A percentile compares a stretch with the other conserved stretches of the same genome.
These are phyloP conservation scores for Cymbopogon citratus DNA, from an alignment of 176 grass and related monocot species.

Conservation along the genomic window DNA sequence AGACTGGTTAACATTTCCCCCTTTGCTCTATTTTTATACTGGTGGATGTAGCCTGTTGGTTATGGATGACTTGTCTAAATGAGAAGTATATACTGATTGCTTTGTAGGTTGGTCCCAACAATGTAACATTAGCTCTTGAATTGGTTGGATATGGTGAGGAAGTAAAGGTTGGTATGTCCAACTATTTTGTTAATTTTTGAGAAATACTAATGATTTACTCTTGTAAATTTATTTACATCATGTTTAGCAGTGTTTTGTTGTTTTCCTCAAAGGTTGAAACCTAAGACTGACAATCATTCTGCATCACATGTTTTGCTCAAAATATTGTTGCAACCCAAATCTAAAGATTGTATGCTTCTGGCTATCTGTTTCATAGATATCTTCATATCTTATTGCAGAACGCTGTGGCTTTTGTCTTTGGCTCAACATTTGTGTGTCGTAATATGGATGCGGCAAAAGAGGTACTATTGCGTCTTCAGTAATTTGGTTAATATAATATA, in stretches of 20 bases:
- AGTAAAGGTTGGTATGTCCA: conserved; percentile 60
- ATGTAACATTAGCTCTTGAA: conserved; percentile 73
- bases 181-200: not conserved
- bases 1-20: conserved; percentile 56
- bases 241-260: not conserved
- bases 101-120: conserved; percentile 71
- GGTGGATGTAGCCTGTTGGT: conserved; percentile 19
- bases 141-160: conserved; percentile 85
- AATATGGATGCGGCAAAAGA: conserved; percentile 82
- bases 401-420: conserved; percentile 80
- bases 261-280: not conserved
- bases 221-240: not conserved
- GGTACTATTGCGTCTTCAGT: conserved; percentile 36
- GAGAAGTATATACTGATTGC: conserved; percentile 1
- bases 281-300: not conserved
- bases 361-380: conserved; percentile 24
- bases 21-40: not conserved
- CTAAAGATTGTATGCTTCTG: not conserved
- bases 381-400: conserved; percentile 60
- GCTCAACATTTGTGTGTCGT: conserved; percentile 89
- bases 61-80: conserved; percentile 10
- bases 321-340: not conserved
- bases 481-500: conserved; percentile 1
- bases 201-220: not conserved
- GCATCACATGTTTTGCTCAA: not conserved